These are phyloP conservation scores for Coemansia sp. DNA, from an alignment of 192 early-diverging fungal species.

Conservation along the genomic window DNA sequence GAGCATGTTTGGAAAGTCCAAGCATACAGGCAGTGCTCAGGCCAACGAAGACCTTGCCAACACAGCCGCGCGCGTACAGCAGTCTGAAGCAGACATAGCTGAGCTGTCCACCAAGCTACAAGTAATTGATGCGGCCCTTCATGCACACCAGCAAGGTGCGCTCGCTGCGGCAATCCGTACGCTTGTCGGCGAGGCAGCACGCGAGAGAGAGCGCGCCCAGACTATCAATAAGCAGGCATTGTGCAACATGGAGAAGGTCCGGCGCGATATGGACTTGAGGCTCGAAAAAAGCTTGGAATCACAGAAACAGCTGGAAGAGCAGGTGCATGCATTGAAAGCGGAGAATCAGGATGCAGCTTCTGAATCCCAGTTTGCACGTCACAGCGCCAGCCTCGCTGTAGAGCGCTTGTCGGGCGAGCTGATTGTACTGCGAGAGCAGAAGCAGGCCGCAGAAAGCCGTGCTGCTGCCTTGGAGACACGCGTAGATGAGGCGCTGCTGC, in stretches of 20 bases:
- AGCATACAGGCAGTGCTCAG: conserved; percentile 18
- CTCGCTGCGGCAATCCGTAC: conserved; percentile 29
- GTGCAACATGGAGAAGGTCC: background rate
- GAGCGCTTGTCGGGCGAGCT: conserved; percentile 48
- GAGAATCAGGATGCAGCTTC: conserved; percentile 28
- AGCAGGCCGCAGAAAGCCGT: conserved; percentile 17
- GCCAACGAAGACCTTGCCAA: conserved; percentile 18
- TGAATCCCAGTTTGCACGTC: conserved; percentile 37
- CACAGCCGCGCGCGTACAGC: conserved; percentile 19
- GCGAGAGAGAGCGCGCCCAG: conserved; percentile 1
- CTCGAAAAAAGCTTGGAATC: background rate
- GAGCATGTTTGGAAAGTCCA: conserved; percentile 34
- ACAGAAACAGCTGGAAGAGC: conserved; percentile 15
- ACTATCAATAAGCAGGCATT: background rate
- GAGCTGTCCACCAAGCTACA: conserved; percentile 27
- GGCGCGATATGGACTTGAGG: background rate
- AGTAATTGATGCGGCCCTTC: conserved; percentile 20
- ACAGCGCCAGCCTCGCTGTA: conserved; percentile 30
- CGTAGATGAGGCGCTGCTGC: conserved; percentile 34
- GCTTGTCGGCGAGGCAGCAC: conserved; percentile 20
- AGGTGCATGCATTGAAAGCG: conserved; percentile 29
- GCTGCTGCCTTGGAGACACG: conserved; percentile 18
- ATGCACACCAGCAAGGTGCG: conserved; percentile 36
- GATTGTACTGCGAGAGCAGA: conserved; percentile 38
- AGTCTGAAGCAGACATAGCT: conserved; percentile 25